Percentiles rank a stretch among this genome's conserved stretches.
Conservation (phyloP, 2,329 filamentous ascomycete species). For the Catunica adiposa region DNA sequence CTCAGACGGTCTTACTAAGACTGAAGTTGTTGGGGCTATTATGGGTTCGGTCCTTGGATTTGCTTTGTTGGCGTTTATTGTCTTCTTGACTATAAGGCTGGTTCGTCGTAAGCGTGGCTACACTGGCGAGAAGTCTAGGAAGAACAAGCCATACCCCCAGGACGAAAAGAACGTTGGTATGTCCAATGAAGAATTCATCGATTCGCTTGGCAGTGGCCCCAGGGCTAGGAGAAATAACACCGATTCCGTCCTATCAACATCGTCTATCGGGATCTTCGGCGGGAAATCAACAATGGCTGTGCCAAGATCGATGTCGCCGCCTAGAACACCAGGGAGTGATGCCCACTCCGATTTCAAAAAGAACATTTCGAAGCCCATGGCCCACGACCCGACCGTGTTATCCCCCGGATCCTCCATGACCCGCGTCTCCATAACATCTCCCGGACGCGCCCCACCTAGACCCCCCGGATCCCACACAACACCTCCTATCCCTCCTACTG, state of each 20-base stretch:
- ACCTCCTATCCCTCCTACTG: constrained; percentile 14
- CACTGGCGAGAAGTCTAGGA: constrained; percentile 11
- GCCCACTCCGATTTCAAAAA: constrained; percentile 43
- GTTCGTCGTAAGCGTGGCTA: constrained; percentile 10
- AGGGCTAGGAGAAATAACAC: constrained; percentile 29
- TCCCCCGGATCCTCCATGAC: not conserved
- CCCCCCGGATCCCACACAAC: constrained; percentile 8
- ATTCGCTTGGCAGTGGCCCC: constrained; percentile 9
- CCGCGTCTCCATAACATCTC: constrained; percentile 12
- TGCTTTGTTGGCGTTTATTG: constrained; percentile 45
- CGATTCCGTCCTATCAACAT: constrained; percentile 3
- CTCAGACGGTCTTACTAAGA: constrained; percentile 18
- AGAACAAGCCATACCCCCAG: constrained; percentile 4
- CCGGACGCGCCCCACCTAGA: constrained; percentile 10
- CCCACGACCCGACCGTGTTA: constrained; percentile 21
- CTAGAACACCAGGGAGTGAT: not conserved
- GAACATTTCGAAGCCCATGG: constrained; percentile 44
- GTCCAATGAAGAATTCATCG: constrained; percentile 13
- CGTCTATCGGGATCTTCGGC: constrained; percentile 13
- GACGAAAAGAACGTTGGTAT: constrained; percentile 14
- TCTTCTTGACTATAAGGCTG: constrained; percentile 45
- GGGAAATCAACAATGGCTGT: constrained; percentile 1
- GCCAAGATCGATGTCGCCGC: not conserved
- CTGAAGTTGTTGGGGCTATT: constrained; percentile 60
- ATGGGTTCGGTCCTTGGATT: constrained; percentile 68